phyloP scores from a whole-genome alignment of 2,329 filamentous ascomycete genomes.

The Fusarium brevicatenulatum region DNA sequence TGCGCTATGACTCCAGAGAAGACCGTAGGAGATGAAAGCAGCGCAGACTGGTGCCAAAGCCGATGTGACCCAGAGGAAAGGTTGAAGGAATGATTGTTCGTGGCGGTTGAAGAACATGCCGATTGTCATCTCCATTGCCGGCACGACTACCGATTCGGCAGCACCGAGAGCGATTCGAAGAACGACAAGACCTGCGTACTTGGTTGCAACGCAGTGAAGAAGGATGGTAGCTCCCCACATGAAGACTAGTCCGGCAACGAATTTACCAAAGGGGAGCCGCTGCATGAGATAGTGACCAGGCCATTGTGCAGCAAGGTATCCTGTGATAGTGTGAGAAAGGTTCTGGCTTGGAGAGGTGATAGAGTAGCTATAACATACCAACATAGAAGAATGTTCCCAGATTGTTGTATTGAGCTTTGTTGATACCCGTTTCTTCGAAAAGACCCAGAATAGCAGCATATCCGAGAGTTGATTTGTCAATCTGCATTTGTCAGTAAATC shows the following conservation, averaged over 20 bases:
- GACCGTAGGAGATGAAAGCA: conserved; percentile 54
- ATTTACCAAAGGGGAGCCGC: conserved; percentile 50
- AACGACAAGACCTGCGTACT: conserved; percentile 50
- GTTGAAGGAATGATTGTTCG: conserved; percentile 49
- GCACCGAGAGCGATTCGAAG: conserved; percentile 51
- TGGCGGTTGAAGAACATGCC: conserved; percentile 52
- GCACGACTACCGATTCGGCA: conserved; percentile 51
- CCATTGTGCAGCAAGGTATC: conserved; percentile 17
- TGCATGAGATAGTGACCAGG: conserved; percentile 45
- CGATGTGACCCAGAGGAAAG: conserved; percentile 49
- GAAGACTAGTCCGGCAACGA: conserved; percentile 48
- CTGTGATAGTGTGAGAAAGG: neutral
- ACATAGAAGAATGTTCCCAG: conserved; percentile 15
- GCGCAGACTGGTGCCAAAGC: conserved; percentile 50
- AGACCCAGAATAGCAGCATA: conserved; percentile 55
- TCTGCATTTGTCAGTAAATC: neutral
- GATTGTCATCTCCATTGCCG: conserved; percentile 54
- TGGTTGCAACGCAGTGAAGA: conserved; percentile 50
- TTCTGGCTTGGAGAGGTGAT: rapidly evolving
- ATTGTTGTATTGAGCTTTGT: conserved; percentile 16
- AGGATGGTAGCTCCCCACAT: conserved; percentile 51
- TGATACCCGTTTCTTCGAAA: conserved; percentile 44
- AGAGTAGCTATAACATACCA: neutral
- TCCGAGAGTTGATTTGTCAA: conserved; percentile 45
- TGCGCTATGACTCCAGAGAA: conserved; percentile 49